Percentiles rank a stretch among this genome's conserved stretches.
Evolutionary conservation across 1,139 yeast species (phyloP).

Genomic region (Debaryomyces singareniensis): DNA sequence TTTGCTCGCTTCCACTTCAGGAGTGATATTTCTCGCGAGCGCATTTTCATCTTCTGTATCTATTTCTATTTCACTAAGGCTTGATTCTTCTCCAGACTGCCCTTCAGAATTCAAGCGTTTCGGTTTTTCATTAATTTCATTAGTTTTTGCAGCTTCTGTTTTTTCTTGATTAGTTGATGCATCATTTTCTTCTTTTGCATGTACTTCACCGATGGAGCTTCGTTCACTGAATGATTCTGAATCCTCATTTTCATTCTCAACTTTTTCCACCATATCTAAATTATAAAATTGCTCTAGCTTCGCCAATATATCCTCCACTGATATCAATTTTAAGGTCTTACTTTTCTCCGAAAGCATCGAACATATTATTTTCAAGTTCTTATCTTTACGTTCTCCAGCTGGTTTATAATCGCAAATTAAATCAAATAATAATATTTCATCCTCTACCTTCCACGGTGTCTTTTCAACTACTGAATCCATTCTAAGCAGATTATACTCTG

Average conservation of each 20-base stretch:
- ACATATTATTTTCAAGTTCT: conserved; percentile 51
- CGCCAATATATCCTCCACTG: conserved; percentile 51
- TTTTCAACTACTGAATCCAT: too few relatives aligned
- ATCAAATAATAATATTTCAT: conserved; percentile 59
- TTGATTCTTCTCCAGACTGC: conserved; percentile 9
- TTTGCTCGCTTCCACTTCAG: not conserved
- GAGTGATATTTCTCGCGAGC: not conserved
- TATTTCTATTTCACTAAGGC: conserved; percentile 14
- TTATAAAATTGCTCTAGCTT: conserved; percentile 51
- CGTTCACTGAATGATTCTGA: conserved; percentile 3
- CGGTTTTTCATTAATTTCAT: conserved; percentile 3
- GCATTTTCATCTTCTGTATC: not conserved
- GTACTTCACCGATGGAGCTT: conserved; percentile 2
- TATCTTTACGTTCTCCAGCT: conserved; percentile 50
- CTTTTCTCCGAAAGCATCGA: conserved; percentile 29
- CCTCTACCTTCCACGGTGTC: conserved; percentile 51
- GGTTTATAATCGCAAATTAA: conserved; percentile 70
- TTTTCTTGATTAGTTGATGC: conserved; percentile 8
- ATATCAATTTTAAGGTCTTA: conserved; percentile 19
- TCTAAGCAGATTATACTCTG: too few relatives aligned
- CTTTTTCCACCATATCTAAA: conserved; percentile 46
- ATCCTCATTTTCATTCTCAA: conserved; percentile 29
- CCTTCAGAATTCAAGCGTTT: conserved; percentile 3
- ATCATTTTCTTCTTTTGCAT: conserved; percentile 3
- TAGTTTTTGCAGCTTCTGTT: conserved; percentile 8